Evolutionary conservation across 768 basidiomycete genomes (phyloP).

Genomic region (Astraeus odoratus): DNA sequence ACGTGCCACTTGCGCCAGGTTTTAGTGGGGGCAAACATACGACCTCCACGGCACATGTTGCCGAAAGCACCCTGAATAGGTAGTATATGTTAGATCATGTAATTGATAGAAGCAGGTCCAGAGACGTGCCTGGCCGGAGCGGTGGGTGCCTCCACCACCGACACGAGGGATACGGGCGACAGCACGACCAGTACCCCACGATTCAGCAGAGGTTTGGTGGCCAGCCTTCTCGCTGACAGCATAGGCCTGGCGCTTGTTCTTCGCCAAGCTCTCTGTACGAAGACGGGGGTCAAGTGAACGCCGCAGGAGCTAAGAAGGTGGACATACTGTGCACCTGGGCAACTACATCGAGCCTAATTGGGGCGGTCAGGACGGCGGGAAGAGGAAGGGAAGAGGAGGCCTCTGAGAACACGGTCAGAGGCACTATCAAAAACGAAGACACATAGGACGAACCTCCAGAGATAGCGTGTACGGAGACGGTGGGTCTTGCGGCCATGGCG

Average conservation of each 20-base stretch:
- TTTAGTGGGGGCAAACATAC: constrained; percentile 99
- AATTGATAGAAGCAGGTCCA: neutral
- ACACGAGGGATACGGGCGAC: constrained; percentile 99
- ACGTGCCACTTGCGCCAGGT: constrained; percentile 99
- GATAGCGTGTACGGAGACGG: constrained; percentile 74
- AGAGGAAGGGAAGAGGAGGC: constrained; percentile 84
- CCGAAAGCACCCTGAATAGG: constrained; percentile 84
- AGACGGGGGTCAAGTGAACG: constrained; percentile 10
- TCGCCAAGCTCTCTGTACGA: constrained; percentile 83
- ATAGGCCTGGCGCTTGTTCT: constrained; percentile 97
- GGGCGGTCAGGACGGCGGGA: constrained; percentile 94
- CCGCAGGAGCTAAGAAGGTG: neutral
- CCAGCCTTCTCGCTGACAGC: constrained; percentile 96
- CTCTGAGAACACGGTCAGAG: constrained; percentile 40
- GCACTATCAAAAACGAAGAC: neutral
- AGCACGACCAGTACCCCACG: constrained; percentile 99
- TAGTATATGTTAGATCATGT: constrained; percentile 2
- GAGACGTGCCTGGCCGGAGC: constrained; percentile 77
- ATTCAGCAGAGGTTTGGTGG: constrained; percentile 98
- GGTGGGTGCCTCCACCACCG: constrained; percentile 96
- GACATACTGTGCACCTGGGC: constrained; percentile 96
- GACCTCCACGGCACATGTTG: constrained; percentile 99
- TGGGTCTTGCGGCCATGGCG: constrained; percentile 89
- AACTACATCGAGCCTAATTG: constrained; percentile 98
- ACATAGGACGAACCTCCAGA: constrained; percentile 53